Base-by-base conservation (phyloP, 2,329 filamentous ascomycete species). In the Dactylellina sp. region DNA sequence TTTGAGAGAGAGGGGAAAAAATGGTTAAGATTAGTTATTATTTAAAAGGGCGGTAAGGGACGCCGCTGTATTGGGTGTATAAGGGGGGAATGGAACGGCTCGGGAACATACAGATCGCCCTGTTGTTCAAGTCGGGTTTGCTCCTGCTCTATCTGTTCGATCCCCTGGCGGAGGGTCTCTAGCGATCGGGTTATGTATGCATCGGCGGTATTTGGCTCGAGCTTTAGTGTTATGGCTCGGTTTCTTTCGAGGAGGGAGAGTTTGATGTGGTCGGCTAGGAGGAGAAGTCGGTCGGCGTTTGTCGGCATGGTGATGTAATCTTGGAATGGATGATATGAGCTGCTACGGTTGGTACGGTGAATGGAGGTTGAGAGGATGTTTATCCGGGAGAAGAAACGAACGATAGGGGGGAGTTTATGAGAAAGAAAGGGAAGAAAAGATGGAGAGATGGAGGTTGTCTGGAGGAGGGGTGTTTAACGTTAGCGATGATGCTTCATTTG, bases 261-360 rank as follows among this genome's bases (percentile, higher is more conserved):
- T 83, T 98, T 97, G 85, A 98, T 91, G 82, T 98, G 94, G 83
- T 99, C 95, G 79, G 93, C 92, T 68, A 98, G 88, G 61, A 98
- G 89, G 81, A 93, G 92, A 77, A 98, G 89, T 82, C 97, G 93
- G 79, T 88, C 75, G 65, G 76, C 76, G 66, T 77, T 75, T 61
- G 77, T 77, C 68, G 68, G 46, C 68, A 72, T 71, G n/a, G 50
- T 40, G 6, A 18, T 18, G 49, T 37, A 14, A 14, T 46, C 14
- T 47, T 60, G 56, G 7, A 14, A 52, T 9, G 2, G 16, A 20
- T 46, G 42, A 7, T 46, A 46, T 22, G 42, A 39, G 50, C 18
- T 39, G 14, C 18, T n/a, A 32, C 12, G 25, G 50, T 52, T 3
- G 37, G 37, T 40, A 40, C 47, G 52, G 37, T 56, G 49, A 32